Base-by-base conservation (phyloP, 495 filamentous ascomycete species). In the Xylaria sp. region DNA sequence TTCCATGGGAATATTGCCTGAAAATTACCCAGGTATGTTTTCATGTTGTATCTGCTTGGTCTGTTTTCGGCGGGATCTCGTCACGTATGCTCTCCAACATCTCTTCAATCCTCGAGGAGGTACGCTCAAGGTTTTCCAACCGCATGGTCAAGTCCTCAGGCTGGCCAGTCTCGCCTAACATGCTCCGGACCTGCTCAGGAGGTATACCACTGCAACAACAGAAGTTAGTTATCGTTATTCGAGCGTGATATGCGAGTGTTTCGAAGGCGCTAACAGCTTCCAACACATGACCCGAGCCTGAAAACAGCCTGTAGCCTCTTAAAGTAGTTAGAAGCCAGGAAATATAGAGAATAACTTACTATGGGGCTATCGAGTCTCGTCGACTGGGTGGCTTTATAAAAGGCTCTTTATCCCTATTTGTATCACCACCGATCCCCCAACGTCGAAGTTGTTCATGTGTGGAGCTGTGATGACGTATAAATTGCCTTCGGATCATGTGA, bases 401-500 rank as follows among this genome's bases (percentile, higher is more conserved):
- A 21, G 68, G 21, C 7, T 59, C 12, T 37, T 37, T 37, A 21
- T 59, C 67, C 50, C 61, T 65, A 15, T 33, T 59, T 58, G 26
- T 69, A 55, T 61, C 74, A 69, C n/a, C 62, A 70, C 67, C 63
- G 73, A 65, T 35, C 69, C 44, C 65, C 61, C 48, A 17, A 77
- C 70, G 26, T 67, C 43, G 29, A 72, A 72, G 31, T 73, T 81
- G 68, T 31, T 75, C 31, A 0, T 74, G 43, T n/a, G 75, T 55
- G 9, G 77, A 73, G 48, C 74, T 72, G 26, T 79, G 77, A 31
- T 81, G 75, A 58, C 81, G 76, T n/a, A 79, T 72, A 65, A 84
- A 85, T 69, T 85, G 84, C 29, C 82, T 78, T 15, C 84, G 77
- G 68, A 86, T 85, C 70, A 86, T 70, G 68, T 85, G 81, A 35